Percentiles rank a stretch among this genome's conserved stretches.
Evolutionary conservation across 306 rosid species (phyloP).

Genomic region (Comarum palustre): DNA sequence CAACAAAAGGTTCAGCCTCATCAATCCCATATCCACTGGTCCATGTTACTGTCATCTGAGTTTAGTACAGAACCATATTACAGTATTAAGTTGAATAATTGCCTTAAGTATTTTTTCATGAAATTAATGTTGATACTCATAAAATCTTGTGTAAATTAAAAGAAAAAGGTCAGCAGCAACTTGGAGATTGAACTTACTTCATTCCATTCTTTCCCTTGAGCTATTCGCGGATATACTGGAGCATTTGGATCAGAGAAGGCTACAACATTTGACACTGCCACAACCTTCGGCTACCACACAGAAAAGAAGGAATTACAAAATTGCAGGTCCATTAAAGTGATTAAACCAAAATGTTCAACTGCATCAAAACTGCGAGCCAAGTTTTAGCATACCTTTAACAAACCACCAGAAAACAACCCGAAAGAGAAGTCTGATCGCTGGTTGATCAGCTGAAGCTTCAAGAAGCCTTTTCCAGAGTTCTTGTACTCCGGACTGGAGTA

Average conservation of each 20-base stretch:
- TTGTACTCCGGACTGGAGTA: slow-evolving; percentile 53
- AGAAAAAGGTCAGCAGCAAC: background rate
- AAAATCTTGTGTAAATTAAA: background rate
- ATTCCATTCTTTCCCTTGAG: slow-evolving; percentile 79
- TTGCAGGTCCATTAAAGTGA: background rate
- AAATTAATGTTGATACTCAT: background rate
- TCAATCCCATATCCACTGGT: slow-evolving; percentile 73
- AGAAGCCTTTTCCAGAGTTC: slow-evolving; percentile 54
- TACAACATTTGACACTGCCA: slow-evolving; percentile 60
- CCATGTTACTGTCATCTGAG: slow-evolving; percentile 82
- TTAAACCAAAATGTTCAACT: background rate
- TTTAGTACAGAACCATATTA: slow-evolving; percentile 14
- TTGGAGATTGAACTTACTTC: slow-evolving; percentile 48
- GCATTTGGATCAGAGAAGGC: slow-evolving; percentile 69
- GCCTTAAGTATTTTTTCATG: background rate
- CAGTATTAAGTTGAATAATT: slow-evolving; percentile 5
- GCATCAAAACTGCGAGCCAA: background rate
- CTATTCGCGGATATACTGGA: slow-evolving; percentile 82
- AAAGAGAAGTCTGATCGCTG: slow-evolving; percentile 81
- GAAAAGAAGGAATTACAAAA: background rate
- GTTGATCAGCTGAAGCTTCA: slow-evolving; percentile 81
- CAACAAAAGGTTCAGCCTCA: slow-evolving; percentile 75
- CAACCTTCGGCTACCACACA: slow-evolving; percentile 57
- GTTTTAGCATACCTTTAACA: slow-evolving; percentile 44
- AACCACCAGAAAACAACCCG: slow-evolving; percentile 65